A percentile compares a stretch with the other conserved stretches of the same genome.
Evolutionary conservation across 2,329 filamentous ascomycete species (phyloP).

Genomic region (Phialophora macrospora): DNA sequence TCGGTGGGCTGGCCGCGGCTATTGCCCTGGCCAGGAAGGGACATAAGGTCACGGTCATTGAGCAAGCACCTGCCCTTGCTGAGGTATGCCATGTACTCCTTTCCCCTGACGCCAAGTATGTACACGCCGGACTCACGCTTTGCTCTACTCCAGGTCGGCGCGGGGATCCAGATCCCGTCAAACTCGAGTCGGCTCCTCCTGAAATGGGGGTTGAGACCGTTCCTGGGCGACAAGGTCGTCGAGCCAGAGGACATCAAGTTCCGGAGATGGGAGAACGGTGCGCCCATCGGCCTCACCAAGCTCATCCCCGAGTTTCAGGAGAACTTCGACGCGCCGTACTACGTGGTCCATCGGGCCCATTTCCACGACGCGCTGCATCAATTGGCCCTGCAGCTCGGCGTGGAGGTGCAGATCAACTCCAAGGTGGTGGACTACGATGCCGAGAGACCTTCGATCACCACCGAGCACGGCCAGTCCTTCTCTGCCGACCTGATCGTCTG

Average conservation of each 20-base stretch:
- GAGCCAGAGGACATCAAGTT: constrained; percentile 31
- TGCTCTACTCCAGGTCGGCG: constrained; percentile 38
- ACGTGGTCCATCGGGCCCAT: constrained; percentile 34
- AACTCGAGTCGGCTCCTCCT: constrained; percentile 42
- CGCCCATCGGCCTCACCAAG: constrained; percentile 31
- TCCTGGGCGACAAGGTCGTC: constrained; percentile 27
- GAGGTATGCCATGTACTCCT: constrained; percentile 22
- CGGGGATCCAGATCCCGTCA: constrained; percentile 42
- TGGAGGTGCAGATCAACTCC: constrained; percentile 30
- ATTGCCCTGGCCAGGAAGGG: constrained; percentile 40
- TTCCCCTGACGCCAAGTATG: background rate
- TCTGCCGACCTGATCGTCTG: constrained; percentile 47
- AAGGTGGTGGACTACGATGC: constrained; percentile 40
- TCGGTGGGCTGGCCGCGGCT: constrained; percentile 42
- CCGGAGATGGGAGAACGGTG: constrained; percentile 32
- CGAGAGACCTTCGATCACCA: constrained; percentile 40
- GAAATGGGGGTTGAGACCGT: constrained; percentile 39
- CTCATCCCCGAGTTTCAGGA: constrained; percentile 32
- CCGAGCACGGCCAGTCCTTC: constrained; percentile 41
- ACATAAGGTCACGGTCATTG: constrained; percentile 42
- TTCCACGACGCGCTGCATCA: constrained; percentile 35
- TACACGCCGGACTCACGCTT: background rate
- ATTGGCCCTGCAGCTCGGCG: constrained; percentile 28
- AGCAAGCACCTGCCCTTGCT: constrained; percentile 36
- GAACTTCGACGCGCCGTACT: constrained; percentile 35